These are phyloP conservation scores for Amanita brunnescens DNA, from an alignment of 768 basidiomycete species.

Conservation along the genomic window DNA sequence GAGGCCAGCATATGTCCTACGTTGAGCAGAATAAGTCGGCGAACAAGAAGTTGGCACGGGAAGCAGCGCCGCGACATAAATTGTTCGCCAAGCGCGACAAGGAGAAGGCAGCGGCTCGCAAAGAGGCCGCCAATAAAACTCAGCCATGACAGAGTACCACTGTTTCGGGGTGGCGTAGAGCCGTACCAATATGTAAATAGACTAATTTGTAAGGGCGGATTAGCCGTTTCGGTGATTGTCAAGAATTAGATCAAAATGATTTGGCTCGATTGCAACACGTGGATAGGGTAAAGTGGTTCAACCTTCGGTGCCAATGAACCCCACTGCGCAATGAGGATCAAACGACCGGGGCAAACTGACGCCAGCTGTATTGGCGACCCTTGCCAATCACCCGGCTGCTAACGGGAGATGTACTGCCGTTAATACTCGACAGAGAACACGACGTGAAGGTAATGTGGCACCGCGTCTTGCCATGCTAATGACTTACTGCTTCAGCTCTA, in stretches of 20 bases:
- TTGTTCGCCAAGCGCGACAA: constrained; percentile 79
- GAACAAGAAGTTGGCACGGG: constrained; percentile 69
- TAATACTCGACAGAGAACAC: neutral
- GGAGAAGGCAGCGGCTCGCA: constrained; percentile 49
- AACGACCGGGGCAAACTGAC: neutral
- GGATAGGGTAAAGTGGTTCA: constrained; percentile 2
- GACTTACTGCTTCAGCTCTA: neutral
- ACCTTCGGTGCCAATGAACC: neutral
- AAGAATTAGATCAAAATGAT: constrained; percentile 3
- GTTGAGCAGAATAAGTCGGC: constrained; percentile 87
- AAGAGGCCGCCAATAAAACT: constrained; percentile 25
- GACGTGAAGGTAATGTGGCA: neutral
- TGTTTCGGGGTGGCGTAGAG: neutral
- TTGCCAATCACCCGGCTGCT: constrained; percentile 6
- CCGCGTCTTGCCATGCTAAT: neutral
- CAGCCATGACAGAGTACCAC: constrained; percentile 5
- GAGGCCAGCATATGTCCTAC: constrained; percentile 89
- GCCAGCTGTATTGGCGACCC: constrained; percentile 4
- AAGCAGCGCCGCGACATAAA: constrained; percentile 55
- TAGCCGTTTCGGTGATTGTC: constrained; percentile 4
- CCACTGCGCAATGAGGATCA: neutral
- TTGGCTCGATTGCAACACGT: constrained; percentile 7
- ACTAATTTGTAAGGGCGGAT: constrained; percentile 6
- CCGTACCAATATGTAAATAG: constrained; percentile 1
- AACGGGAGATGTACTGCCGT: neutral